A percentile compares a stretch with the other conserved stretches of the same genome.
phyloP scores from a whole-genome alignment of 2,329 filamentous ascomycete species.

The Hymenoscyphus scutula region DNA sequence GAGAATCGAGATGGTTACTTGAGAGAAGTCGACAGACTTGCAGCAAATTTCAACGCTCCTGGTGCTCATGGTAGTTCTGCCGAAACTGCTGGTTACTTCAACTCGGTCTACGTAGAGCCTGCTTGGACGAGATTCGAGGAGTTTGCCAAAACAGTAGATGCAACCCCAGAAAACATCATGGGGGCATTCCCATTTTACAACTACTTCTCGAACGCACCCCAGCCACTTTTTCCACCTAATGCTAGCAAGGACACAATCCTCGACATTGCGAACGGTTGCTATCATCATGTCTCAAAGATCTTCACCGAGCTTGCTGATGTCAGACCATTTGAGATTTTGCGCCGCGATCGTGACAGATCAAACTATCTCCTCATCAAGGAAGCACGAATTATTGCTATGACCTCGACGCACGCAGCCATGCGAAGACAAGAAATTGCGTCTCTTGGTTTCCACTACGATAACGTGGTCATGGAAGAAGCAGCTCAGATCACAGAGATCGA shows the following conservation, averaged over 20 bases:
- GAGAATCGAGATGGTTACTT: slow-evolving; percentile 80
- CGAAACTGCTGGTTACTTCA: slow-evolving; percentile 96
- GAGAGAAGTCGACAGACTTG: slow-evolving; percentile 80
- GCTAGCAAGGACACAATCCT: slow-evolving; percentile 64
- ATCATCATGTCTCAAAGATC: slow-evolving; percentile 83
- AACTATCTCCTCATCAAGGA: slow-evolving; percentile 95
- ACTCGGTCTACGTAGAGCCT: slow-evolving; percentile 84
- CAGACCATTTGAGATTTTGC: slow-evolving; percentile 89
- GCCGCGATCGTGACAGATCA: slow-evolving; percentile 84
- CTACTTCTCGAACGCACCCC: slow-evolving; percentile 85
- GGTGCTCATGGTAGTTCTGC: slow-evolving; percentile 96
- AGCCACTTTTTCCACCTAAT: slow-evolving; percentile 73
- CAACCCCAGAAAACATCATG: slow-evolving; percentile 60
- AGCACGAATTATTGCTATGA: slow-evolving; percentile 98
- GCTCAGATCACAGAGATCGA: slow-evolving; percentile 98
- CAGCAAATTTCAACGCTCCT: slow-evolving; percentile 78
- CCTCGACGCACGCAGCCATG: slow-evolving; percentile 96
- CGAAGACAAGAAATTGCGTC: slow-evolving; percentile 83
- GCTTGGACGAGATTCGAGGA: slow-evolving; percentile 85
- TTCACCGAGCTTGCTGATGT: slow-evolving; percentile 93
- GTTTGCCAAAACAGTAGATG: slow-evolving; percentile 53
- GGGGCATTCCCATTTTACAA: slow-evolving; percentile 79
- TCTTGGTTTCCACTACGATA: slow-evolving; percentile 96
- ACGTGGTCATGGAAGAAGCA: slow-evolving; percentile 97
- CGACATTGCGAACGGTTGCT: slow-evolving; percentile 80